Evolutionary conservation across 176 grass and related monocot species (phyloP), one percentile per base, ranked within the genome.

Genomic region (Aegilops sharonensis): DNA sequence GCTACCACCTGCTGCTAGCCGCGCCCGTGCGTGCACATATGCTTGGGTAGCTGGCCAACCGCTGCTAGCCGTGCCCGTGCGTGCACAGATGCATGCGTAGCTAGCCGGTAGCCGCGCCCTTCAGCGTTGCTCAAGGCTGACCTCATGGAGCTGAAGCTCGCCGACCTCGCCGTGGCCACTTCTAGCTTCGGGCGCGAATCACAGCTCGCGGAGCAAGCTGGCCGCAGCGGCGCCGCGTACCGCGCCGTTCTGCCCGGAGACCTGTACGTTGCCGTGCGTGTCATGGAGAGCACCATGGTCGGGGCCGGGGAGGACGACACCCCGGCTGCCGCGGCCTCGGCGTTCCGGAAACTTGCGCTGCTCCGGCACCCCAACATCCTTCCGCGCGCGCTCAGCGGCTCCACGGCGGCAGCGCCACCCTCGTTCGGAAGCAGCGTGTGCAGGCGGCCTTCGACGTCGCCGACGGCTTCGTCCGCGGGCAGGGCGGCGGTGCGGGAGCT

Each of bases 361-460:
- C 89, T 95, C 59, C 90, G 94, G 77, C 97, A 95, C 83, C 93
- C 93, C 10, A 95, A 98, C 56, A 91, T 98, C 62, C 86, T 95
- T 0, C 97, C 92, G 23, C 90, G 4, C 34, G 34, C 4, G 34
- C 34, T 35, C 34, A 35, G 5, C 34, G 34, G 34, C 34, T 35
- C 34, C 34, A 35, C 34, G 34, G 34, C 5, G 34, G 34, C 4
- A 4, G 34, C 4, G 5, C 34, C 34, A 35, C 34, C 34, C 34
- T 35, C 4, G 34, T 35, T 4, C 5, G 34, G 34, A 35, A 35
- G 37, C 37, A 8, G 1, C 39, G 39, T 6, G 39, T 40, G 7
- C 8, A 40, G 39, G 39, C 39, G 39, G 8, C 39, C 39, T 40
- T 40, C 39, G 39, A 40, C 8, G 8, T 40, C 39, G 6, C 8